A percentile compares a stretch with the other conserved stretches of the same genome.
Evolutionary conservation across 805 yeast genomes (phyloP).

Genomic region (Candida succiphila): DNA sequence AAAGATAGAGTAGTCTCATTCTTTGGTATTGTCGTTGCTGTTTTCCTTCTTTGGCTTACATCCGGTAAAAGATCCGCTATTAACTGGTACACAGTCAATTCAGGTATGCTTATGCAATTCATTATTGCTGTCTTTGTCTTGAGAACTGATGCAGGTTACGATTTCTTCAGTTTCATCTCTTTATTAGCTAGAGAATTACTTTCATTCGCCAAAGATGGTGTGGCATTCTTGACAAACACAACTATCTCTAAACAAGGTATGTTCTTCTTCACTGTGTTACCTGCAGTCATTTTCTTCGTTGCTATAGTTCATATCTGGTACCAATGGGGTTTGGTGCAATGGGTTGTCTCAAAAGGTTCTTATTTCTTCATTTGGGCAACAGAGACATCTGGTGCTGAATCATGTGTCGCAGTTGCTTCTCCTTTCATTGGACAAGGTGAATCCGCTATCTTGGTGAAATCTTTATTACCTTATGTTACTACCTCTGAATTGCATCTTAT

Average conservation of each 20-base stretch:
- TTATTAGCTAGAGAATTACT: constrained; percentile 46
- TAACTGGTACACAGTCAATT: constrained; percentile 50
- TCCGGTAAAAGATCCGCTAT: constrained; percentile 35
- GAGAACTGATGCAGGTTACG: constrained; percentile 50
- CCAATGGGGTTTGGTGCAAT: constrained; percentile 50
- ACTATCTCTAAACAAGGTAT: constrained; percentile 29
- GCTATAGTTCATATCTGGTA: constrained; percentile 52
- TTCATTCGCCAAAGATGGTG: constrained; percentile 49
- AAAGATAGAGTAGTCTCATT: constrained; percentile 49
- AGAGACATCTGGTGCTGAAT: constrained; percentile 53
- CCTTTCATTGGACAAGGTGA: constrained; percentile 63
- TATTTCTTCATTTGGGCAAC: constrained; percentile 50
- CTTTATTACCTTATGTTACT: constrained; percentile 48
- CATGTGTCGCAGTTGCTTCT: constrained; percentile 56
- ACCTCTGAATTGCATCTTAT: constrained; percentile 53
- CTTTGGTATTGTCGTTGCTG: constrained; percentile 40
- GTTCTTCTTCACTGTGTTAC: constrained; percentile 50
- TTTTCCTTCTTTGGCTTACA: constrained; percentile 32
- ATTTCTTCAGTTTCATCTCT: constrained; percentile 51
- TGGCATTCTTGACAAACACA: constrained; percentile 41
- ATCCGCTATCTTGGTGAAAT: constrained; percentile 50
- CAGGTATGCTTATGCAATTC: constrained; percentile 51
- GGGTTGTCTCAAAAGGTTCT: constrained; percentile 49
- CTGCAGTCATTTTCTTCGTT: constrained; percentile 56
- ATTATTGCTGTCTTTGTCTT: constrained; percentile 51